These are phyloP conservation scores for Litchi chinensis DNA, from an alignment of 345 rosid genomes.

Conservation along the genomic window DNA sequence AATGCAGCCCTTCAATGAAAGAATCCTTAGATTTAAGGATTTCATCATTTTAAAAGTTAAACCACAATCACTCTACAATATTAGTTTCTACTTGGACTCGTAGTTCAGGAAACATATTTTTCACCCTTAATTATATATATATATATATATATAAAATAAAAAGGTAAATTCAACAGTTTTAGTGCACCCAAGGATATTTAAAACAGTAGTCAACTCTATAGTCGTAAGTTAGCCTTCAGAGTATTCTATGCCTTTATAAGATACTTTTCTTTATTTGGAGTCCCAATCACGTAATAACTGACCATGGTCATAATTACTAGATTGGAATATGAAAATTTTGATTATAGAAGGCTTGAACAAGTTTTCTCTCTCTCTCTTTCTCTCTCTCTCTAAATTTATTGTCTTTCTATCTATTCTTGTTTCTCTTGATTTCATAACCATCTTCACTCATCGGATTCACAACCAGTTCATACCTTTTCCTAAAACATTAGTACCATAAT, in stretches of 20 bases:
- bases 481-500: neutral
- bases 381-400: neutral
- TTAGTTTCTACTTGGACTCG: neutral
- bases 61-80: neutral
- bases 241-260: neutral
- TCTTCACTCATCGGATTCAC: neutral
- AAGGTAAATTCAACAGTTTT: neutral
- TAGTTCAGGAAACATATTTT: neutral
- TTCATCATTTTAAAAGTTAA: neutral
- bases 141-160: no score
- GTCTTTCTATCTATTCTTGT: no score
- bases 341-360: neutral
- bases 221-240: neutral
- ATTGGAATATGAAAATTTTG: neutral
- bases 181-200: neutral
- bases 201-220: neutral
- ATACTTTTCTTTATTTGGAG: neutral
- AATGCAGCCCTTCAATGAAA: neutral
- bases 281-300: neutral
- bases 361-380: neutral
- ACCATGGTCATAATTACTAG: neutral
- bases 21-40: neutral
- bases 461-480: neutral
- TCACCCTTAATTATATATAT: no score
- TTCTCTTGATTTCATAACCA: neutral